Conservation (phyloP, 192 early-diverging fungal genomes). For the Lobosporangium transversale region DNA sequence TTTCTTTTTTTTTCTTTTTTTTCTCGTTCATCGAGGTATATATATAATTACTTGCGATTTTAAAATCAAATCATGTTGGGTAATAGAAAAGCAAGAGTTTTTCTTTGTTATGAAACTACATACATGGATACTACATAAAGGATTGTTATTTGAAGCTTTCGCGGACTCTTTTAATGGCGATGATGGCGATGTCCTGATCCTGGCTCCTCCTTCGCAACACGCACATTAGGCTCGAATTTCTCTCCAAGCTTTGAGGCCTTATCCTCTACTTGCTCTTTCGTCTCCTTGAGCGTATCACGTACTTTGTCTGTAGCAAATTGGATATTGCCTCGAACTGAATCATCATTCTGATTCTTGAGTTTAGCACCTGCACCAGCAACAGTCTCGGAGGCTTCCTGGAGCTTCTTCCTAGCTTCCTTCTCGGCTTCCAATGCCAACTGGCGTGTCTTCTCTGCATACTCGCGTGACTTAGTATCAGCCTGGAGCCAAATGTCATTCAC, state of each 20-base stretch:
- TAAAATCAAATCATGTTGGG: too few species aligned
- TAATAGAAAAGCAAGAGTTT: too few species aligned
- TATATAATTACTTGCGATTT: too few species aligned
- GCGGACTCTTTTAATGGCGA: constrained; percentile 8
- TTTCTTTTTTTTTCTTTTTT: too few species aligned
- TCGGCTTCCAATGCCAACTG: constrained; percentile 9
- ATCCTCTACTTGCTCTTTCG: constrained; percentile 4
- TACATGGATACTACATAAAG: too few species aligned
- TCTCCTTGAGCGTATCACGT: not conserved
- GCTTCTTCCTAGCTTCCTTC: constrained; percentile 12
- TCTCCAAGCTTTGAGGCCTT: not conserved
- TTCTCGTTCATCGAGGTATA: too few species aligned
- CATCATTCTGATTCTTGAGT: not conserved
- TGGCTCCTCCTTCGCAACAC: constrained; percentile 38
- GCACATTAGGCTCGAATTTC: constrained; percentile 20
- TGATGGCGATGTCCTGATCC: constrained; percentile 49
- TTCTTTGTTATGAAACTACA: too few species aligned
- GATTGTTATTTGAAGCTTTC: too few species aligned
- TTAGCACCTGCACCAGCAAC: not conserved
- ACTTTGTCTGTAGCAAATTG: not conserved
- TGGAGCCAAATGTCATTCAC: constrained; percentile 32
- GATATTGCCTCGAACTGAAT: not conserved
- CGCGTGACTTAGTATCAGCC: constrained; percentile 17
- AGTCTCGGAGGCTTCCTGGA: not conserved
- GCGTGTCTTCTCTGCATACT: constrained; percentile 14